Base-by-base conservation (phyloP, 495 filamentous ascomycete species). In the Aspergillus sparsus region DNA sequence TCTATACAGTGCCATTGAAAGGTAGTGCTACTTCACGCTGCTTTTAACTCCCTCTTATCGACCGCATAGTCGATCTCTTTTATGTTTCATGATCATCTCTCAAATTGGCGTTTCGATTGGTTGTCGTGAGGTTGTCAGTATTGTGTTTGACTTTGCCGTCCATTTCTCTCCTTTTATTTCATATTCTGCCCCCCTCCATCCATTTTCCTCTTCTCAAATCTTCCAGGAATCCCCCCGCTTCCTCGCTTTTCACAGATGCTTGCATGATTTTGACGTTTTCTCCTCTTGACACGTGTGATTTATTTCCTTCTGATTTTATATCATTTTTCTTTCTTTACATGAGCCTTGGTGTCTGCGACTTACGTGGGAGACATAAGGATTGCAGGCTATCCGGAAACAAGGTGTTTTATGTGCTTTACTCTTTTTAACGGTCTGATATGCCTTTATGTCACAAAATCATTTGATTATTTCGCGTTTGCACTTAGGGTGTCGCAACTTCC, bases 41-140 rank as follows among this genome's bases (percentile, higher is more conserved):
- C 35, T 16, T 36, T 45, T 31, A 15, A 53, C 47, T 53, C 47
- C 12, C n/a, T 15, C 16, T 18, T 39, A 8, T 32, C 16, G n/a
- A 10, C 42, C n/a, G n/a, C 7, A 21, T 50, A 6, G 36, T 51
- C 15, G 16, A 60, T 31, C 18, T 41, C 34, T 53, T 49, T 60
- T 33, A 66, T 62, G 59, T 18, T 62, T 57, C 44, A 60, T 45
- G 60, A 46, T 60, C 16, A 51, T 47, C 53, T 64, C 36, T 18
- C 39, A 42, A 61, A 58, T 63, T 65, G 64, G 64, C 64, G 64
- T 63, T 55, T 57, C 18, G 2, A 47, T 61, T 66, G 64, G 60
- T 55, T 52, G 47, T 54, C 46, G 37, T 16, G 60, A 27, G 44
- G 16, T 21, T 16, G 9, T 47, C n/a, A 47, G 49, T 53, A n/a